phyloP scores from a whole-genome alignment of 306 rosid genomes.

The Vigna unguiculata region DNA sequence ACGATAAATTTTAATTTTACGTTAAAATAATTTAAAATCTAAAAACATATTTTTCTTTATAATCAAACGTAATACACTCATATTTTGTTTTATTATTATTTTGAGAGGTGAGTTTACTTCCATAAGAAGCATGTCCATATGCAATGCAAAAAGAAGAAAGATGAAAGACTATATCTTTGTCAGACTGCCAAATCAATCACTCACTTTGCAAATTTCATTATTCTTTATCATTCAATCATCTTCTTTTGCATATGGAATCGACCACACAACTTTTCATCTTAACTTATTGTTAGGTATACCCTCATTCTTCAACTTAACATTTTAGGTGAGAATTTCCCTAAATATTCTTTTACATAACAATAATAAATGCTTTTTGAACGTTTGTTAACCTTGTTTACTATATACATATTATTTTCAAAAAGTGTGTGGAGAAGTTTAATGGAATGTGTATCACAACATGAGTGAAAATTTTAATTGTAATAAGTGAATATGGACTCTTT shows the following conservation, averaged over 20 bases:
- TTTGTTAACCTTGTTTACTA: too few relatives aligned
- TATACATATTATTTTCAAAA: too few relatives aligned
- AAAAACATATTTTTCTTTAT: too few relatives aligned
- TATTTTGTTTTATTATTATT: background rate
- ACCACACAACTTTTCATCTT: background rate
- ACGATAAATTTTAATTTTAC: too few relatives aligned
- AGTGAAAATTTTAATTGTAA: too few relatives aligned
- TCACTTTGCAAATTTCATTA: constrained; percentile 6
- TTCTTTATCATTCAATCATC: constrained; percentile 10
- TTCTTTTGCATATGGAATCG: background rate
- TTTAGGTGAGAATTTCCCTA: background rate
- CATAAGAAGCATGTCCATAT: constrained; percentile 12
- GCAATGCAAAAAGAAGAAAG: constrained; percentile 3
- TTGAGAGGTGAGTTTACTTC: background rate
- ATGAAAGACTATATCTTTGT: background rate
- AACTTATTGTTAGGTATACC: background rate
- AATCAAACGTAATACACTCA: too few relatives aligned
- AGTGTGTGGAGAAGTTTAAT: too few relatives aligned
- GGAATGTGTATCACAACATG: too few relatives aligned
- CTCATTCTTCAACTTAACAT: background rate
- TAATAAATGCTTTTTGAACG: too few relatives aligned
- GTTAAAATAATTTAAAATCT: too few relatives aligned
- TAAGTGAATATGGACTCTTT: too few relatives aligned
- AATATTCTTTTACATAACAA: background rate
- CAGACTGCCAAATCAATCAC: background rate